Percentiles rank a stretch among this genome's conserved stretches.
These are phyloP conservation scores for Penicillium pulvis DNA, from an alignment of 495 filamentous ascomycete species.

Conservation along the genomic window DNA sequence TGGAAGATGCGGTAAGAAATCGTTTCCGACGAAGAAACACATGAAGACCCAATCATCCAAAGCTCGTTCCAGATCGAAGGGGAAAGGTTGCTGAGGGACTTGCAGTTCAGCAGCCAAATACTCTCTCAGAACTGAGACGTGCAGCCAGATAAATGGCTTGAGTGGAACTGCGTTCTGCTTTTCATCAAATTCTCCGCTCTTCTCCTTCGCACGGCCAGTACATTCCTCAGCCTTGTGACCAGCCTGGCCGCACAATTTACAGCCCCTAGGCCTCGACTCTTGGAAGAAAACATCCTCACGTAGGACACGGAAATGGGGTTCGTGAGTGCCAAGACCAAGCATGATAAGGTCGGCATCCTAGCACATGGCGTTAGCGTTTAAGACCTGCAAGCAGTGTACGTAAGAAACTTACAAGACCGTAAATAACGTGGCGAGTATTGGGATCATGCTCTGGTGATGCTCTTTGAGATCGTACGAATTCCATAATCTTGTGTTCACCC, in stretches of 20 bases:
- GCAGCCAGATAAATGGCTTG: constrained; percentile 98
- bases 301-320: constrained; percentile 95
- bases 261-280: constrained; percentile 76
- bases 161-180: constrained; percentile 67
- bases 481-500: constrained; percentile 99
- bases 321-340: constrained; percentile 95
- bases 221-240: constrained; percentile 87
- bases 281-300: constrained; percentile 97
- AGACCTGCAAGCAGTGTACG: neutral
- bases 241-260: constrained; percentile 84
- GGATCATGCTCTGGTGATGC: constrained; percentile 88
- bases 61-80: constrained; percentile 90
- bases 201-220: constrained; percentile 78
- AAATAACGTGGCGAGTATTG: constrained; percentile 95
- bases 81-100: constrained; percentile 75
- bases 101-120: constrained; percentile 89
- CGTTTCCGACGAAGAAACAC: constrained; percentile 99
- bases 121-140: constrained; percentile 88
- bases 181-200: constrained; percentile 81
- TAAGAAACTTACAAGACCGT: constrained; percentile 62
- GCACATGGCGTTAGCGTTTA: constrained; percentile 23
- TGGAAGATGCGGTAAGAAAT: constrained; percentile 96
- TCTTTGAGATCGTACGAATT: constrained; percentile 93
- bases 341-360: constrained; percentile 97
- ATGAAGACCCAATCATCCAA: constrained; percentile 99